A percentile compares a stretch with the other conserved stretches of the same genome.
Conservation (phyloP, 805 yeast genomes). For the Kuraishia borneana region DNA sequence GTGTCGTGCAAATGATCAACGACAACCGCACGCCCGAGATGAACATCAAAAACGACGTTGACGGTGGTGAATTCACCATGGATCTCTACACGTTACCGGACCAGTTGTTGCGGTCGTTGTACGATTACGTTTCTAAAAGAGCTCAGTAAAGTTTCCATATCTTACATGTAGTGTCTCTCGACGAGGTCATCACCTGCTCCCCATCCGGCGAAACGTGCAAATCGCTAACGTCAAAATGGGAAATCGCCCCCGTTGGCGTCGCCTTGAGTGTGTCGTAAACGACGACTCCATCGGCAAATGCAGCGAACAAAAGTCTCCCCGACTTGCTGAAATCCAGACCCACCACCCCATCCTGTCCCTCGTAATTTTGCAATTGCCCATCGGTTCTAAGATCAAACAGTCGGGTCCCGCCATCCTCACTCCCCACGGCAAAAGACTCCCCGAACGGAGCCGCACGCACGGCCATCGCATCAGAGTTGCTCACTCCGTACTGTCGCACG, state of each 20-base stretch:
- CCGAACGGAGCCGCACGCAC: conserved; percentile 61
- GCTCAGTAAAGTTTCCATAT: conserved; percentile 37
- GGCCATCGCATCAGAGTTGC: conserved; percentile 49
- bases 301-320: conserved; percentile 64
- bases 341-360: conserved; percentile 34
- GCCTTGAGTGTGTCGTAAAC: conserved; percentile 70
- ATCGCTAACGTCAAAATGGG: conserved; percentile 55
- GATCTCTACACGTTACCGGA: conserved; percentile 92
- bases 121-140: conserved; percentile 87
- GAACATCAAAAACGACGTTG: conserved; percentile 92
- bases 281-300: conserved; percentile 69
- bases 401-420: conserved; percentile 66
- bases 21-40: conserved; percentile 91
- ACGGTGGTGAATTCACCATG: conserved; percentile 95
- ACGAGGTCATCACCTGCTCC: conserved; percentile 61
- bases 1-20: conserved; percentile 95
- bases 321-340: conserved; percentile 64
- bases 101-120: conserved; percentile 76
- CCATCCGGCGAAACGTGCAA: conserved; percentile 69
- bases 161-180: conserved; percentile 69
- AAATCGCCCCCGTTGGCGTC: conserved; percentile 51
- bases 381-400: conserved; percentile 72
- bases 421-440: conserved; percentile 58
- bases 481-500: conserved; percentile 32
- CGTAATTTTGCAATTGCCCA: conserved; percentile 47